These are phyloP conservation scores for Geoglossum glabrum DNA, from an alignment of 495 filamentous ascomycete species.

Conservation along the genomic window DNA sequence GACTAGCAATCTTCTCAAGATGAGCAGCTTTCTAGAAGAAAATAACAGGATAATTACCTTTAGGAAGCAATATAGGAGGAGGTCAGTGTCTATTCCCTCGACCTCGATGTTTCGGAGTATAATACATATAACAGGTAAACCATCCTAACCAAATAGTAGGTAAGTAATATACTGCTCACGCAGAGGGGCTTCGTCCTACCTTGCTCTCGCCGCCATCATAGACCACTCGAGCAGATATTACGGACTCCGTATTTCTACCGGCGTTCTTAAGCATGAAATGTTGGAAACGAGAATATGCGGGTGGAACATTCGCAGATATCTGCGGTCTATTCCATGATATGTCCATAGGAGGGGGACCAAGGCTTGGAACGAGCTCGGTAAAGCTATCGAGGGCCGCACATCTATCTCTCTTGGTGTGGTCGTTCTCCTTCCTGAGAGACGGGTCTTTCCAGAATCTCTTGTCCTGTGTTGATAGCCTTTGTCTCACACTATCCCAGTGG, in stretches of 20 bases:
- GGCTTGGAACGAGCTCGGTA: constrained; percentile 32
- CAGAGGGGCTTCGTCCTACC: constrained; percentile 11
- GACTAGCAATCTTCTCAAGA: constrained; percentile 32
- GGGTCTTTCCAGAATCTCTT: constrained; percentile 13
- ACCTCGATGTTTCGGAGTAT: constrained; percentile 41
- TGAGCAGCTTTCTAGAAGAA: neutral
- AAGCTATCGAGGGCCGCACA: constrained; percentile 14
- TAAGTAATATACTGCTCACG: neutral
- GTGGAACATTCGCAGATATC: constrained; percentile 33
- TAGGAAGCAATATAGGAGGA: constrained; percentile 40
- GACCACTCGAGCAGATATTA: constrained; percentile 36
- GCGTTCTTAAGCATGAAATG: constrained; percentile 50
- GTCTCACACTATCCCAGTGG: constrained; percentile 45
- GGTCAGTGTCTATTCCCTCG: constrained; percentile 37
- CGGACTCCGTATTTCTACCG: constrained; percentile 37
- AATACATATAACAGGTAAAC: constrained; percentile 42
- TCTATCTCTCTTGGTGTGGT: neutral
- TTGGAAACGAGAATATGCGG: constrained; percentile 43
- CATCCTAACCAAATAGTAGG: constrained; percentile 23
- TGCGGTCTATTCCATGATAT: constrained; percentile 42
- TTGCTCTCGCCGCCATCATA: constrained; percentile 50
- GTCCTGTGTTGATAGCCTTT: constrained; percentile 37
- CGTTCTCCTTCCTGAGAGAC: neutral
- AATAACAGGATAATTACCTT: constrained; percentile 22
- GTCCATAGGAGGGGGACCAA: constrained; percentile 41